These are phyloP conservation scores for Candida chilensis DNA, from an alignment of 805 yeast genomes.

Conservation along the genomic window DNA sequence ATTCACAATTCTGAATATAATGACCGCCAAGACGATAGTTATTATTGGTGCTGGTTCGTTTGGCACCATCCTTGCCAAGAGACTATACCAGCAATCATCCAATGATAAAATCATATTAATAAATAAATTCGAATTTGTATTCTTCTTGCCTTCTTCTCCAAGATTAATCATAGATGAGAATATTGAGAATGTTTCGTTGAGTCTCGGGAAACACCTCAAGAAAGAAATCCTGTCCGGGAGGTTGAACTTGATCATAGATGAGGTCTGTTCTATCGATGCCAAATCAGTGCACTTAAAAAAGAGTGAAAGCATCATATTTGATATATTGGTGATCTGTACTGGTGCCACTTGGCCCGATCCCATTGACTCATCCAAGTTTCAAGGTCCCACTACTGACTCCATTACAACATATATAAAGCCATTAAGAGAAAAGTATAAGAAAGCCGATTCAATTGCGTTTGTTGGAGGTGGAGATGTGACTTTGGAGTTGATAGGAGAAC, in stretches of 20 bases:
- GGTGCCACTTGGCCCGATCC: not conserved
- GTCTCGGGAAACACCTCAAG: not conserved
- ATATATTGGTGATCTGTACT: not conserved
- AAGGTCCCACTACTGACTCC: not conserved
- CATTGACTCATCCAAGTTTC: not conserved
- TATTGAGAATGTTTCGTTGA: not conserved
- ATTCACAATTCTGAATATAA: too few species aligned
- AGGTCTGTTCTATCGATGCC: not conserved
- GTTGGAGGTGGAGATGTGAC: conserved; percentile 1
- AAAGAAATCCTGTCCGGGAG: not conserved
- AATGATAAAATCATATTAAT: not conserved
- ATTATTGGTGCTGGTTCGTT: conserved; percentile 1
- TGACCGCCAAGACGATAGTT: too few species aligned
- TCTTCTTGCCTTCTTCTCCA: not conserved
- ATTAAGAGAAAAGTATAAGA: not conserved
- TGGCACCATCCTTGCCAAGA: not conserved
- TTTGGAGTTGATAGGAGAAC: not conserved
- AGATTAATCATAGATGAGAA: not conserved
- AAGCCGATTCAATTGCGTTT: not conserved
- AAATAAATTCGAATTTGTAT: not conserved
- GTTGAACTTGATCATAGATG: not conserved
- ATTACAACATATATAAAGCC: not conserved
- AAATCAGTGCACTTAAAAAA: not conserved
- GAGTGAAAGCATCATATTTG: not conserved
- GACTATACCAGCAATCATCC: not conserved